Conservation (phyloP, 78 protist species). For the Dictyostelium capitatum region DNA sequence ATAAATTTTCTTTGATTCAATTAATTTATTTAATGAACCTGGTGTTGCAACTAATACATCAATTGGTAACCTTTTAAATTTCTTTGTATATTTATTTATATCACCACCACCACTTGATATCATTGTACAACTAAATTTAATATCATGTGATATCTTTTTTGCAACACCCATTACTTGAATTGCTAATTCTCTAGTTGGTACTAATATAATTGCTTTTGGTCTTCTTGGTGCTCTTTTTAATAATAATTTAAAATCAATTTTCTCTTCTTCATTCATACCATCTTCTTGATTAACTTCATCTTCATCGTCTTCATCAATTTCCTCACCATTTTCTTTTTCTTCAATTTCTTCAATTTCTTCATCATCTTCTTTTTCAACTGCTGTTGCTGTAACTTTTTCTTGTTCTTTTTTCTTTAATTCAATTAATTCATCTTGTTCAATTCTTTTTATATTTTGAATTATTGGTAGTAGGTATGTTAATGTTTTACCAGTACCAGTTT, state of each 20-base stretch:
- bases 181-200: constrained; percentile 89
- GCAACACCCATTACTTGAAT: constrained; percentile 67
- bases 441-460: constrained; percentile 55
- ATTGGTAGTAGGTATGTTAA: constrained; percentile 89
- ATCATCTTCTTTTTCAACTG: background rate
- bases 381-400: no score
- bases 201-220: constrained; percentile 86
- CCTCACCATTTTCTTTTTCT: background rate
- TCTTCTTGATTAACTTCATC: background rate
- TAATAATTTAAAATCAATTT: background rate
- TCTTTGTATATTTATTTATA: background rate
- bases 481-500: constrained; percentile 93
- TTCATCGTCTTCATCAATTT: background rate
- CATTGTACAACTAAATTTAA: constrained; percentile 28
- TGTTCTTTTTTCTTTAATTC: constrained; percentile 1
- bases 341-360: background rate
- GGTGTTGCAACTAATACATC: constrained; percentile 86
- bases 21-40: constrained; percentile 50
- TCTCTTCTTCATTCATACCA: background rate
- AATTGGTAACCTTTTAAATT: background rate
- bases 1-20: constrained; percentile 61
- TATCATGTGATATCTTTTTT: constrained; percentile 50
- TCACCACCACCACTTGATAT: constrained; percentile 77
- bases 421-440: constrained; percentile 42
- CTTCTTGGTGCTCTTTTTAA: constrained; percentile 34